Evolutionary conservation across 495 filamentous ascomycete genomes (phyloP), one percentile per base, ranked within the genome.

Genomic region (Rostrohypoxylon terebratum): DNA sequence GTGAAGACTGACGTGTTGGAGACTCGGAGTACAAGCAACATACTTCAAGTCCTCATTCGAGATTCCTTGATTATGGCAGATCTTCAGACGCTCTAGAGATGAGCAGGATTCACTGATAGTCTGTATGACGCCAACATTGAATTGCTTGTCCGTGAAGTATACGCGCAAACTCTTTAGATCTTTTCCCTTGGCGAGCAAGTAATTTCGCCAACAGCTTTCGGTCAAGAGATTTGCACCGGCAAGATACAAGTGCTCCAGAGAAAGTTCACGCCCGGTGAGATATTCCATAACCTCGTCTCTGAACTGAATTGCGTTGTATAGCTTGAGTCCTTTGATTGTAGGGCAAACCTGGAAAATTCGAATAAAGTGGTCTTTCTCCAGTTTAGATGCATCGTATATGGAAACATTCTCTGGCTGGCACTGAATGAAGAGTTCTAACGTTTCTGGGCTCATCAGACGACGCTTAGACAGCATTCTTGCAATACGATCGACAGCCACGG

Each of bases 281-380:
- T 93, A 96, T 18, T 95, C 85, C 75, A 97, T 84, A 25, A 93
- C 90, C 11, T 82, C 77, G 73, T 97, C 91, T 77, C 96, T 96
- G 85, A 97, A 90, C 72, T 96, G 93, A 36, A 93, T 90, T n/a
- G 89, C 92, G 75, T 94, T 93, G 42, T 89, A 87, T 48, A 96
- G 82, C 63, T 92, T 90, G 36, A 97, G 80, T 51, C 86, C 85
- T 59, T 87, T 87, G 36, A 96, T 81, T 13, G 80, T 84, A 4
- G 93, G 89, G 59, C 90, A 87, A 0, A 89, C 84, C n/a, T 92
- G 88, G 71, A 97, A 92, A 21, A 97, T 92, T 69, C 89, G 89
- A 47, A 91, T 86, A 72, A 88, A 95, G 71, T 97, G 93, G 59
- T 93, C 86, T 2, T 88, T 86, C 31, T 86, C 85, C 45, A 97